Evolutionary conservation across 1,139 yeast genomes (phyloP).

Genomic region (Scheffersomyces segobiensis): DNA sequence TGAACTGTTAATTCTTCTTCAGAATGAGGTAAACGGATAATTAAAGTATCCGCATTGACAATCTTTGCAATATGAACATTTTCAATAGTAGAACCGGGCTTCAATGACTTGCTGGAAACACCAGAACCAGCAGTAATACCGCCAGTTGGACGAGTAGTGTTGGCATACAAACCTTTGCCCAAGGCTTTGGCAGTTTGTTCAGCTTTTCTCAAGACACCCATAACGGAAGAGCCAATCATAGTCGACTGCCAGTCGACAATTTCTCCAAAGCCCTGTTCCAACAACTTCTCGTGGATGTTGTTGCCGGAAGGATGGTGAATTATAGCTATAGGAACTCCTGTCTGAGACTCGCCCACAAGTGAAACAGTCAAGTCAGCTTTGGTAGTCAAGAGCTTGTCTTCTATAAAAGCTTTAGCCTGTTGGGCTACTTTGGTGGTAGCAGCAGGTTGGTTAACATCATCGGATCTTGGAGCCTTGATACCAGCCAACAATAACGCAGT

Average conservation of each 20-base stretch:
- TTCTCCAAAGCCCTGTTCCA: conserved; percentile 71
- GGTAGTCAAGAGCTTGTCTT: conserved; percentile 65
- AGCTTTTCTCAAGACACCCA: conserved; percentile 63
- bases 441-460: conserved; percentile 39
- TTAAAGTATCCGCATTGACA: conserved; percentile 68
- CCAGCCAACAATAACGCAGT: conserved; percentile 73
- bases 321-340: conserved; percentile 63
- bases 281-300: conserved; percentile 62
- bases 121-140: conserved; percentile 14
- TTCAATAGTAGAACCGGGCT: conserved; percentile 49
- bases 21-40: conserved; percentile 46
- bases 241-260: conserved; percentile 83
- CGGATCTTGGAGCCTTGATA: conserved; percentile 68
- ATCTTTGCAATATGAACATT: conserved; percentile 61
- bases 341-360: conserved; percentile 60
- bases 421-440: conserved; percentile 53
- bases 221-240: conserved; percentile 64
- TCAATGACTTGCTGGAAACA: conserved; percentile 21
- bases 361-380: conserved; percentile 51
- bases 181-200: conserved; percentile 67
- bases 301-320: conserved; percentile 74
- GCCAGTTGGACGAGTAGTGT: conserved; percentile 22
- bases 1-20: conserved; percentile 63
- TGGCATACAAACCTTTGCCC: conserved; percentile 65
- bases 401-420: conserved; percentile 66